Evolutionary conservation across 352 stramenopile species (phyloP).

Genomic region (Peronospora farinosa): DNA sequence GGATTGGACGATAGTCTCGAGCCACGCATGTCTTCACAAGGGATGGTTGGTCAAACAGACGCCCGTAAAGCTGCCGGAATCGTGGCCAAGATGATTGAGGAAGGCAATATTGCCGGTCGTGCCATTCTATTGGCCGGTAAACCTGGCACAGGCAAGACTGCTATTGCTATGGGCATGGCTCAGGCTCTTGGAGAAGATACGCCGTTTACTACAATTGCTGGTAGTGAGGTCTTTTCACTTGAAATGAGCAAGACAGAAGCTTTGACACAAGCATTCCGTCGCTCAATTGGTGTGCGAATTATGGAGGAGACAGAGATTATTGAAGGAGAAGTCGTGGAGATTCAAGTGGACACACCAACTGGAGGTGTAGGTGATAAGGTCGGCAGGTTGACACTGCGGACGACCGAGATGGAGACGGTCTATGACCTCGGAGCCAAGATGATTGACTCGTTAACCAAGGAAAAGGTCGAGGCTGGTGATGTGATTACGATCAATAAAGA

Average conservation of each 20-base stretch:
- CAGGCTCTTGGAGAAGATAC: conserved; percentile 97
- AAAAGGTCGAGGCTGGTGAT: conserved; percentile 97
- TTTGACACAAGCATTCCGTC: conserved; percentile 96
- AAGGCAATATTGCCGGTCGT: conserved; percentile 96
- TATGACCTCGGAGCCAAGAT: conserved; percentile 99
- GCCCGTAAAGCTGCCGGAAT: conserved; percentile 92
- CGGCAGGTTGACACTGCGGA: conserved; percentile 95
- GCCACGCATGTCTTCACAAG: conserved; percentile 88
- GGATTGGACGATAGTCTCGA: conserved; percentile 97
- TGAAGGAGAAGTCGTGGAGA: conserved; percentile 99
- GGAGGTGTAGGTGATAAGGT: conserved; percentile 71
- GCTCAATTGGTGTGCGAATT: conserved; percentile 96
- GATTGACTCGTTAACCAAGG: conserved; percentile 98
- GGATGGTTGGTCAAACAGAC: conserved; percentile 95
- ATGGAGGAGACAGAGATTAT: conserved; percentile 99
- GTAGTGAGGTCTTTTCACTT: conserved; percentile 97
- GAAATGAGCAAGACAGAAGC: conserved; percentile 99
- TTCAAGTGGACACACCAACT: conserved; percentile 93
- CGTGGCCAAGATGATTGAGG: conserved; percentile 97
- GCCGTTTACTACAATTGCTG: conserved; percentile 97
- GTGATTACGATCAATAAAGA: conserved; percentile 99
- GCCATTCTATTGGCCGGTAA: conserved; percentile 95
- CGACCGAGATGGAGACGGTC: conserved; percentile 99
- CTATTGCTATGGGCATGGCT: conserved; percentile 97
- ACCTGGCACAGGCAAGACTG: conserved; percentile 95